Percentiles rank a stretch among this genome's conserved stretches.
phyloP scores from a whole-genome alignment of 2,329 filamentous ascomycete genomes.

The Aspergillus costaricaensis region DNA sequence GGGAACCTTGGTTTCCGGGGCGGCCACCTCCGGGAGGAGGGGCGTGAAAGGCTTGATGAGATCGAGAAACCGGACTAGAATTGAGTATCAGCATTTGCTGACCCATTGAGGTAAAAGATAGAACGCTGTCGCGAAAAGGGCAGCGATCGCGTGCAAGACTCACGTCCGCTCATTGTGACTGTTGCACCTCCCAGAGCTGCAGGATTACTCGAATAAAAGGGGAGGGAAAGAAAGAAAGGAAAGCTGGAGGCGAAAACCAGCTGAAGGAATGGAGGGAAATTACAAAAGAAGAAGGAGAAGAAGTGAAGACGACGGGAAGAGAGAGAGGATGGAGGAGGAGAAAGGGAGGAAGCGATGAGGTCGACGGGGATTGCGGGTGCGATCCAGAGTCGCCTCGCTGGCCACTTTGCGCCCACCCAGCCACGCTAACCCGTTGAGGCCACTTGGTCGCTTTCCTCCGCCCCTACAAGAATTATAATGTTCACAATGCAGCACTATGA shows the following conservation, averaged over 20 bases:
- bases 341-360: conserved; percentile 27
- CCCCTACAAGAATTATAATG: neutral
- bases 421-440: conserved; percentile 41
- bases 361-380: conserved; percentile 29
- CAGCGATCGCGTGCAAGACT: conserved; percentile 44
- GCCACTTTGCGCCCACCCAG: conserved; percentile 40
- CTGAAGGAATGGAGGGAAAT: conserved; percentile 34
- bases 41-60: conserved; percentile 99
- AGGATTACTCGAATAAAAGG: conserved; percentile 21
- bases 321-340: conserved; percentile 24
- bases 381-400: conserved; percentile 35
- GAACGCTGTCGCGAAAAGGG: conserved; percentile 21
- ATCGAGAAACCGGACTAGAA: conserved; percentile 94
- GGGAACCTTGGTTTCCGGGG: conserved; percentile 96
- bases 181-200: conserved; percentile 35
- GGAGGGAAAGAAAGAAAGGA: conserved; percentile 27
- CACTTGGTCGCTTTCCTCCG: conserved; percentile 39
- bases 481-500: neutral
- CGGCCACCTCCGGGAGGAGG: conserved; percentile 98
- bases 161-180: conserved; percentile 62
- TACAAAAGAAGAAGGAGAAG: conserved; percentile 28
- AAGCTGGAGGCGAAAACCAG: conserved; percentile 38
- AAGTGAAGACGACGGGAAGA: conserved; percentile 25
- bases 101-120: conserved; percentile 28
- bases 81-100: conserved; percentile 27